Percentiles rank a stretch among this genome's conserved stretches.
Evolutionary conservation across 306 rosid species (phyloP).

Genomic region (Gleditsia sinensis): DNA sequence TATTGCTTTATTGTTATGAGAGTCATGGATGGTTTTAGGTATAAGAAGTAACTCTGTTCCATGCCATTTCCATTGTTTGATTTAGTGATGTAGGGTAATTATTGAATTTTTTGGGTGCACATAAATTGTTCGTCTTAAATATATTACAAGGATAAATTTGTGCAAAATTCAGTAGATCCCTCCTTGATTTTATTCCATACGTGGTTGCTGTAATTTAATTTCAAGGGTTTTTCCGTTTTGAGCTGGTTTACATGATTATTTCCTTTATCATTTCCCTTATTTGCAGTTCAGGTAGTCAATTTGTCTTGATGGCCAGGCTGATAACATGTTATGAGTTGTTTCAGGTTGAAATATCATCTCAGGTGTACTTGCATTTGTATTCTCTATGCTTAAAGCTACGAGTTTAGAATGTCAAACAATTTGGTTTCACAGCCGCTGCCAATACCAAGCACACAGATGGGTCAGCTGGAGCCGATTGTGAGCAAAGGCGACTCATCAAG

Average conservation of each 20-base stretch:
- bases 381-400: constrained; percentile 23
- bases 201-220: background rate
- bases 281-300: background rate
- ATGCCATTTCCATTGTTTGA: background rate
- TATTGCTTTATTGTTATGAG: background rate
- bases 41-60: background rate
- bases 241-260: background rate
- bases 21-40: background rate
- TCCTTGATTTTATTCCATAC: background rate
- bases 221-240: constrained; percentile 8
- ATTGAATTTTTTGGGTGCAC: background rate
- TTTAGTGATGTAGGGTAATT: background rate
- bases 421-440: constrained; percentile 56
- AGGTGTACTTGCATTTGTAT: background rate
- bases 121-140: background rate
- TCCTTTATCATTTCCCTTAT: background rate
- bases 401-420: constrained; percentile 59
- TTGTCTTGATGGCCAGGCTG: constrained; percentile 12
- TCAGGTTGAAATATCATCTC: constrained; percentile 27
- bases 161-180: background rate
- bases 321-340: constrained; percentile 24
- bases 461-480: constrained; percentile 60
- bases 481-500: constrained; percentile 54
- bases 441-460: constrained; percentile 55
- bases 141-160: background rate